phyloP scores from a whole-genome alignment of 1,284 basidiomycete species.

The Apiotrichum montevideense region DNA sequence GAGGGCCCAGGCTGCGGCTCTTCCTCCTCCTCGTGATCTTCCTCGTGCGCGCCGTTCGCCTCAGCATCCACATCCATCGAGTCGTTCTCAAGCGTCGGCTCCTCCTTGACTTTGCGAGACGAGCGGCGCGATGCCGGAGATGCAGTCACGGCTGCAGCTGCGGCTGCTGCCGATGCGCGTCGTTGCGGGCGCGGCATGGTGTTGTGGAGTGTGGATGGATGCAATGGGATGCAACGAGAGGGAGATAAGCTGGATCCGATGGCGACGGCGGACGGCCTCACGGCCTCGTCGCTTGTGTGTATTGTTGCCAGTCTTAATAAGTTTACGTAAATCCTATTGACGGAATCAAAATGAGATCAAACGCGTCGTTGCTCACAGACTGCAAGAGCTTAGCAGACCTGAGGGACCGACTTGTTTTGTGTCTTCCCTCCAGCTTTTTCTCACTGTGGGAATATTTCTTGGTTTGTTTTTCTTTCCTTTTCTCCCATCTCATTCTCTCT shows the following conservation, averaged over 20 bases:
- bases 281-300: too few species aligned
- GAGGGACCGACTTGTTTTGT: too few species aligned
- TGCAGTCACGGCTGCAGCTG: slow-evolving; percentile 1
- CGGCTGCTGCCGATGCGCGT: slow-evolving; percentile 5
- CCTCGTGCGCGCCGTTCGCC: slow-evolving; percentile 10
- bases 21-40: slow-evolving; percentile 17
- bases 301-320: too few species aligned
- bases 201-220: background rate
- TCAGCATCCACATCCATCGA: slow-evolving; percentile 7
- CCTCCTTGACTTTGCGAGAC: slow-evolving; percentile 13
- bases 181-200: slow-evolving; percentile 14
- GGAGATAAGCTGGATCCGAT: background rate
- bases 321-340: too few species aligned
- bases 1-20: slow-evolving; percentile 6
- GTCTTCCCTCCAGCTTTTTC: background rate
- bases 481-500: slow-evolving; percentile 7
- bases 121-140: background rate
- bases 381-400: too few species aligned
- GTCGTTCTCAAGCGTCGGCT: background rate
- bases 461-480: slow-evolving; percentile 12
- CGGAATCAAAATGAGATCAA: too few species aligned
- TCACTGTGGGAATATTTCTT: slow-evolving; percentile 49
- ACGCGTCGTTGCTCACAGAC: too few species aligned
- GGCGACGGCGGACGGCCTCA: background rate
- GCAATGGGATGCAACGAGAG: too few species aligned